Conservation (phyloP, 2,329 filamentous ascomycete genomes). For the Gnomoniopsis sp. region DNA sequence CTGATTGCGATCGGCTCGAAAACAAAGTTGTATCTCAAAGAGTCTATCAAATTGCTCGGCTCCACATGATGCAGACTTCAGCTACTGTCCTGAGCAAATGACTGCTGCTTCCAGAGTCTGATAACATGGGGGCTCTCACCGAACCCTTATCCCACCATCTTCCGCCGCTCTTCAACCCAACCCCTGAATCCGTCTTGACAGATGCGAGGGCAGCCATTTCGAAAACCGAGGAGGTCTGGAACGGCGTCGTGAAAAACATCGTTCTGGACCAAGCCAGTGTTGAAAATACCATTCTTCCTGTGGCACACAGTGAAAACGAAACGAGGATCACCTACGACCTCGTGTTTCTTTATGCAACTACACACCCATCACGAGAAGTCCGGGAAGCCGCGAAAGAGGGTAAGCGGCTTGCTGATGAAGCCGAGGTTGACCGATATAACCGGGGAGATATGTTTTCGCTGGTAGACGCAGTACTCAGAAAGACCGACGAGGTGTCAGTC, state of each 20-base stretch:
- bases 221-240: not conserved
- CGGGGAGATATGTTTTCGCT: slow-evolving; percentile 12
- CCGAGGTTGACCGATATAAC: slow-evolving; percentile 9
- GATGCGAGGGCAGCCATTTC: not conserved
- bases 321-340: not conserved
- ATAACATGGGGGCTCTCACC: no score
- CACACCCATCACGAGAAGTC: slow-evolving; percentile 10
- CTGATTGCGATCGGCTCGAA: not conserved
- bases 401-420: slow-evolving; percentile 6
- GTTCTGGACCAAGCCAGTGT: not conserved
- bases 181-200: not conserved
- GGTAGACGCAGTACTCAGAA: slow-evolving; percentile 6
- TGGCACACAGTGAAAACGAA: slow-evolving; percentile 1
- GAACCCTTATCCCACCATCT: not conserved
- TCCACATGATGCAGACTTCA: no score
- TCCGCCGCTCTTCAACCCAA: not conserved
- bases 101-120: not conserved
- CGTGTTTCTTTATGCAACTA: slow-evolving; percentile 14
- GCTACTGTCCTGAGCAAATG: not conserved
- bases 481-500: not conserved
- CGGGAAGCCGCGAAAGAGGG: slow-evolving; percentile 12
- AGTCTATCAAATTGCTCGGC: no score
- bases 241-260: not conserved
- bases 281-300: slow-evolving; percentile 1
- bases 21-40: no score